Evolutionary conservation across 306 rosid genomes (phyloP).

Genomic region (Malus asiatica): DNA sequence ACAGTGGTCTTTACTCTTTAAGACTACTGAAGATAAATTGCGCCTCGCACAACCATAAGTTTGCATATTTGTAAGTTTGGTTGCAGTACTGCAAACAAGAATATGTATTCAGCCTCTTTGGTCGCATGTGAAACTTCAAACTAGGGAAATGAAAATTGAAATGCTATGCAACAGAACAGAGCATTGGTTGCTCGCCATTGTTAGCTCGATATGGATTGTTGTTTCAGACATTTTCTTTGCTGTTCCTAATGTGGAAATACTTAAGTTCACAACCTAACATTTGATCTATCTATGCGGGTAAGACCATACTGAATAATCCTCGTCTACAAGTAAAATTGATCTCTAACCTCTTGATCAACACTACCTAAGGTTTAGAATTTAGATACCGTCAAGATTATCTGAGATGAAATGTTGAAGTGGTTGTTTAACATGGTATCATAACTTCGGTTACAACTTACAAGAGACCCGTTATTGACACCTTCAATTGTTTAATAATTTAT

Average conservation of each 20-base stretch:
- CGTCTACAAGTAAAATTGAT: neutral
- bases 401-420: neutral
- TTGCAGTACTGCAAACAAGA: neutral
- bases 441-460: neutral
- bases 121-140: neutral
- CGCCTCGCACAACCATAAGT: neutral
- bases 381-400: neutral
- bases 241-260: neutral
- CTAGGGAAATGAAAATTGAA: neutral
- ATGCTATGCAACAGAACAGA: neutral
- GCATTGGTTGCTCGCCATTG: neutral
- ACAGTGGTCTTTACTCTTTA: neutral
- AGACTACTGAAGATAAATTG: neutral
- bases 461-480: neutral
- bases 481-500: neutral
- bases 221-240: neutral
- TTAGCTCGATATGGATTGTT: neutral
- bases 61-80: neutral
- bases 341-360: neutral
- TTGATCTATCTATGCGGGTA: neutral
- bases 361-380: neutral
- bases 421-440: neutral
- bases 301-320: neutral
- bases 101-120: neutral
- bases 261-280: neutral